Conservation (phyloP, 345 rosid species). For the Carallia pectinifolia region DNA sequence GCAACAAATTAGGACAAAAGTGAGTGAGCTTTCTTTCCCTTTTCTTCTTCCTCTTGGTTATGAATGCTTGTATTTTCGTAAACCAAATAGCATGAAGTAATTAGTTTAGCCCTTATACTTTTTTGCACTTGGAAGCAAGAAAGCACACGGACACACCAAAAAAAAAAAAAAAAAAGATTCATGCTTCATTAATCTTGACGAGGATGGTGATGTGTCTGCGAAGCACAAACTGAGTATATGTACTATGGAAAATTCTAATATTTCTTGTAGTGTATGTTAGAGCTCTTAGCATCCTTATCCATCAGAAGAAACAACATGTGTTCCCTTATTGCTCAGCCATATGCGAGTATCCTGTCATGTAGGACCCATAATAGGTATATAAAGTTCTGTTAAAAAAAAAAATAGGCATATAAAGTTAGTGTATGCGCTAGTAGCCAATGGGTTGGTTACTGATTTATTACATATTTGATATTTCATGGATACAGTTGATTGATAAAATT, state of each 20-base stretch:
- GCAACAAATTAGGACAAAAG: conserved; percentile 82
- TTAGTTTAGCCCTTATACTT: neutral
- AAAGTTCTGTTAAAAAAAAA: too few species aligned
- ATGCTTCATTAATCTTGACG: neutral
- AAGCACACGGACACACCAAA: too few species aligned
- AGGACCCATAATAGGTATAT: too few species aligned
- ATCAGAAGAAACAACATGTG: neutral
- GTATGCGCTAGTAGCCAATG: too few species aligned
- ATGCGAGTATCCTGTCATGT: too few species aligned
- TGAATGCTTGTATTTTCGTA: neutral
- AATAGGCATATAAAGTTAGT: too few species aligned
- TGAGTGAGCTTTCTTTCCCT: conserved; percentile 35
- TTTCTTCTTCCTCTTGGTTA: too few species aligned
- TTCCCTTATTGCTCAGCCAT: too few species aligned
- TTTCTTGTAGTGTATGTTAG: neutral
- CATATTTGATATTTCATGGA: too few species aligned
- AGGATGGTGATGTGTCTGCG: neutral
- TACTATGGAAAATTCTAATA: neutral
- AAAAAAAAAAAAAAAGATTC: too few species aligned
- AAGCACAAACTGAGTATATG: neutral
- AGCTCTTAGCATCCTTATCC: neutral
- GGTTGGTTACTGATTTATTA: too few species aligned
- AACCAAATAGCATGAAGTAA: neutral
- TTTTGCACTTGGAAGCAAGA: neutral
- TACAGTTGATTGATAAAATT: too few species aligned